phyloP scores from a whole-genome alignment of 176 grass and related monocot species.

The Hordeum marinum region DNA sequence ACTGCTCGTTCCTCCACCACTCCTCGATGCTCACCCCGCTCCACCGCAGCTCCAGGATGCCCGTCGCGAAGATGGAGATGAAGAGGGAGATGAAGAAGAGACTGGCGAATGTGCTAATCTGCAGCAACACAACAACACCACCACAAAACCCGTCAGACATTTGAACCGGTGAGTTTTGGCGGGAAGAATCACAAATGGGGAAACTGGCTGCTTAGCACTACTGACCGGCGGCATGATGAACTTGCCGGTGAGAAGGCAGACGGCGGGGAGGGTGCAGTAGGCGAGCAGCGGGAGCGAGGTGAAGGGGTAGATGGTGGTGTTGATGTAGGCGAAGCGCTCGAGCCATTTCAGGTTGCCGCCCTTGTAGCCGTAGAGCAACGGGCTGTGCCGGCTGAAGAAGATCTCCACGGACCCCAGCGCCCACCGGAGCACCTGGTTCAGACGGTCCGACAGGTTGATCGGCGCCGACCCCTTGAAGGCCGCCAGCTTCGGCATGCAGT shows the following conservation, averaged over 20 bases:
- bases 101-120: slow-evolving; percentile 98
- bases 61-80: slow-evolving; percentile 98
- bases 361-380: slow-evolving; percentile 91
- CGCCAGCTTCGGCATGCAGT: slow-evolving; percentile 87
- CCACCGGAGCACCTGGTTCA: slow-evolving; percentile 98
- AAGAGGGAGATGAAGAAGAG: slow-evolving; percentile 98
- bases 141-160: background rate
- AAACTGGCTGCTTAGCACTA: slow-evolving; percentile 1
- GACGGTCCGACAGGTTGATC: slow-evolving; percentile 90
- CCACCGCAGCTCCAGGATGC: slow-evolving; percentile 92
- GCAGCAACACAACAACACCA: background rate
- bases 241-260: slow-evolving; percentile 98
- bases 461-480: slow-evolving; percentile 97
- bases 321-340: slow-evolving; percentile 98
- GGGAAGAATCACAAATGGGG: background rate
- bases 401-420: slow-evolving; percentile 98
- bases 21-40: slow-evolving; percentile 99
- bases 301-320: slow-evolving; percentile 99
- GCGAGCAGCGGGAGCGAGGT: slow-evolving; percentile 84
- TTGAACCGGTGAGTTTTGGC: background rate
- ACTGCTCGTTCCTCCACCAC: slow-evolving; percentile 99
- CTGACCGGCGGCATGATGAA: slow-evolving; percentile 99
- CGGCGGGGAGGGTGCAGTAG: slow-evolving; percentile 87
- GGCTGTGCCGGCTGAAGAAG: slow-evolving; percentile 97
- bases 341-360: slow-evolving; percentile 98